Percentiles rank a stretch among this genome's conserved stretches.
phyloP scores from a whole-genome alignment of 148 eudicot species.

The Chenopodium album region DNA sequence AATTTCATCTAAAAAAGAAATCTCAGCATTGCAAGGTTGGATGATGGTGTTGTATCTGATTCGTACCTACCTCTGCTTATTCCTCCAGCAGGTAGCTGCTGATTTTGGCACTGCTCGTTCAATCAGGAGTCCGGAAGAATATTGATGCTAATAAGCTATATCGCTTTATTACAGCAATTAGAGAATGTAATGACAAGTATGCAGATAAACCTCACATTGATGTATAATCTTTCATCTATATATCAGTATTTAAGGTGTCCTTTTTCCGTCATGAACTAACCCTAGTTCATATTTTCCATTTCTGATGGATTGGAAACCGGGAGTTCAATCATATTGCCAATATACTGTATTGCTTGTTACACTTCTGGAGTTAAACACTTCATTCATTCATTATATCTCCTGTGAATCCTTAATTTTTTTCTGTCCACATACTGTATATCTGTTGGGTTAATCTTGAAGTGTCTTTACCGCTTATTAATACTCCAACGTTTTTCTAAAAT shows the following conservation, averaged over 20 bases:
- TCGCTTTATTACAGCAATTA: neutral
- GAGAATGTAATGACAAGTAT: neutral
- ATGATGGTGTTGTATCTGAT: constrained; percentile 5
- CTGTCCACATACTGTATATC: no score
- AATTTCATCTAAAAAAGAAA: neutral
- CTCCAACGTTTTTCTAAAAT: no score
- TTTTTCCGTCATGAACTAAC: neutral
- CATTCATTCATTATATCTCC: no score
- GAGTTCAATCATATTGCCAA: no score
- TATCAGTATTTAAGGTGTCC: neutral
- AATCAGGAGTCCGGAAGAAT: neutral
- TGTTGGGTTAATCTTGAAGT: no score
- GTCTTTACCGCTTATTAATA: no score
- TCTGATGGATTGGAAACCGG: neutral
- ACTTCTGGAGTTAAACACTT: no score
- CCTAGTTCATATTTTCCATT: neutral
- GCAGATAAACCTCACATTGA: neutral
- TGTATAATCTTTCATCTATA: neutral
- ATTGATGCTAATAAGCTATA: neutral
- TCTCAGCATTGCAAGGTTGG: constrained; percentile 12
- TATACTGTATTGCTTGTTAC: no score
- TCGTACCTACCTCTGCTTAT: neutral
- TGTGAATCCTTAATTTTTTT: no score
- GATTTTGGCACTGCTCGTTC: neutral
- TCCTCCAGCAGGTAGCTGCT: neutral